Evolutionary conservation across 2,329 filamentous ascomycete species (phyloP), one percentile per base, ranked within the genome.

Genomic region (Phialophora expanda): DNA sequence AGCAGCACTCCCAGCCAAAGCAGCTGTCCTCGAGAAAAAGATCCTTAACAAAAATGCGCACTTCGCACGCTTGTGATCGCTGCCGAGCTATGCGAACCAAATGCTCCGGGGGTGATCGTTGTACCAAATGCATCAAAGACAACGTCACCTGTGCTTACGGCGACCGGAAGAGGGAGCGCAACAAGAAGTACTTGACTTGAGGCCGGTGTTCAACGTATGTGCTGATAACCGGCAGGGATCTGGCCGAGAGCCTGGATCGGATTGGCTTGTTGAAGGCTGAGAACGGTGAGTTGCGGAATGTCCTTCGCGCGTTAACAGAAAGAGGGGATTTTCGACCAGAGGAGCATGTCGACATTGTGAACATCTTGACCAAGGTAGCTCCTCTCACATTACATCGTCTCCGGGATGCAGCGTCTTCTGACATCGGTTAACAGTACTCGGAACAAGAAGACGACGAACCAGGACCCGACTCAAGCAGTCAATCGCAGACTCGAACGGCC

Each of bases 111-210:
- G 69, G 68, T 12, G 61, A 63, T 0, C 66, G 64, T 17, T 71
- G 69, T 59, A 32, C 51, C n/a, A 71, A 71, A 63, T 71, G 69
- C 50, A 56, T 55, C 61, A 70, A 69, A 50, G 69, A 71, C 53
- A 53, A 67, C 30, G 66, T 68, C 3, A 9, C 9, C 20, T 71
- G 69, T 46, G 32, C 46, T 6, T 71, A 70, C 34, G 66, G 69
- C 11, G 69, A 71, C 50, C 68, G 69, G 28, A 71, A 71, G 51
- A 51, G 69, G 41, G 69, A 71, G 34, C 68, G 68, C 12, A 70
- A 70, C 58, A 69, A 66, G 56, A 71, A 71, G 69, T 71, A 62
- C 58, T n/a, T 9, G 7, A 46, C 17, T 48, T 55, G 28, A 28
- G 14, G 8, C 14, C 41, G 4, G 53, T n/a, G 48, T 24, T 30